Conservation (phyloP, 495 filamentous ascomycete species). For the Aspergillus mulundensis region DNA sequence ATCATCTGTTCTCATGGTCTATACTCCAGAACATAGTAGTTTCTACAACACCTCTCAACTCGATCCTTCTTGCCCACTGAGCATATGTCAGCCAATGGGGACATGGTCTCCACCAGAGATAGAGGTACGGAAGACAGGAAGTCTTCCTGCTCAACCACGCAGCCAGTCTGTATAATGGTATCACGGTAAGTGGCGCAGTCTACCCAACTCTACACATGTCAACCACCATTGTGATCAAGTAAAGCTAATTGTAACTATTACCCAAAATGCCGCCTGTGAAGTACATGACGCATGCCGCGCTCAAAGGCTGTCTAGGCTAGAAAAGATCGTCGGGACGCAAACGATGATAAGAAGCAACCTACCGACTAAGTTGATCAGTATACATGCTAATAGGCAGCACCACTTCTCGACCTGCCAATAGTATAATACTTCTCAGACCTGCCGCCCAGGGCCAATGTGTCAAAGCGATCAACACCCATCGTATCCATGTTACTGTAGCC, state of each 20-base stretch:
- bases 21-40: no score
- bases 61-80: no score
- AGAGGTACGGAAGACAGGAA: no score
- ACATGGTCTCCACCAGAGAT: no score
- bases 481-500: slow-evolving; percentile 62
- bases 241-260: slow-evolving; percentile 5
- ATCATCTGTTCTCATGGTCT: no score
- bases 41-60: no score
- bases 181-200: no score
- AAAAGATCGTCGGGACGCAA: background rate
- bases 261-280: background rate
- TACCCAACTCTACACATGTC: no score
- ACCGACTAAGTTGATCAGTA: background rate
- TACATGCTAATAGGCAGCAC: slow-evolving; percentile 27
- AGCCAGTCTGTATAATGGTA: no score
- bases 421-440: slow-evolving; percentile 38
- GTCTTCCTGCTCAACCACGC: no score
- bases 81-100: no score
- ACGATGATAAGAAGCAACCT: background rate
- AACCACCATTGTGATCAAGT: no score
- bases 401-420: slow-evolving; percentile 30
- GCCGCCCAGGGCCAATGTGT: slow-evolving; percentile 56
- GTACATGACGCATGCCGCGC: slow-evolving; percentile 1
- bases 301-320: background rate
- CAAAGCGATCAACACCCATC: slow-evolving; percentile 64